Conservation (phyloP, 2,329 filamentous ascomycete genomes). For the Colletotrichum euphorbiae region DNA sequence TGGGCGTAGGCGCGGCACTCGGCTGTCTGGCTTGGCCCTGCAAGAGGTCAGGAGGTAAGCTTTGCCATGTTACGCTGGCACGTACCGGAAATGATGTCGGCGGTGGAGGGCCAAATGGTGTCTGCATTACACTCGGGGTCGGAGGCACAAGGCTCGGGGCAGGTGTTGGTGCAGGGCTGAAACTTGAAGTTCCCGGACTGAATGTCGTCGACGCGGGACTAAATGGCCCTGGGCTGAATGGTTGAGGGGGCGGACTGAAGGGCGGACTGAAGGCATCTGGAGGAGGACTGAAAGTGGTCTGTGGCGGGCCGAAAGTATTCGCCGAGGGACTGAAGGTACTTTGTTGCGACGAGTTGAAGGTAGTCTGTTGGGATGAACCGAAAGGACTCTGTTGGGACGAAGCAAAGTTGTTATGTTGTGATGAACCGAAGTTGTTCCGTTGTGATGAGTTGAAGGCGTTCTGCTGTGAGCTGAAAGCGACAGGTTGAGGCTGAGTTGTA, state of each 20-base stretch:
- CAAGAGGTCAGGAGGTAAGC: slow-evolving; percentile 18
- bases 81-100: slow-evolving; percentile 38
- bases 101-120: slow-evolving; percentile 36
- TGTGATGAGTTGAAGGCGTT: slow-evolving; percentile 10
- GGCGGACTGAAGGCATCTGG: slow-evolving; percentile 33
- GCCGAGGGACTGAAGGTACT: slow-evolving; percentile 2
- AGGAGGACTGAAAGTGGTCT: slow-evolving; percentile 27
- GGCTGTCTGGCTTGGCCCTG: slow-evolving; percentile 34
- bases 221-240: slow-evolving; percentile 31
- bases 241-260: slow-evolving; percentile 28
- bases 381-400: not conserved
- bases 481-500: slow-evolving; percentile 21
- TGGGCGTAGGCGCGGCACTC: slow-evolving; percentile 40
- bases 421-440: not conserved
- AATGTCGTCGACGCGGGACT: slow-evolving; percentile 34
- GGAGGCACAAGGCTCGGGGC: slow-evolving; percentile 29
- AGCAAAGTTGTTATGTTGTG: not conserved
- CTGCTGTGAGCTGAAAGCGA: slow-evolving; percentile 15
- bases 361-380: slow-evolving; percentile 2
- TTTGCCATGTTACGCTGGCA: not conserved
- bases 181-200: slow-evolving; percentile 29
- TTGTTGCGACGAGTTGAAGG: slow-evolving; percentile 6
- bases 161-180: slow-evolving; percentile 37
- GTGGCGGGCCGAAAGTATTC: slow-evolving; percentile 18
- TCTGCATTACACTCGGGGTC: slow-evolving; percentile 30